A percentile compares a stretch with the other conserved stretches of the same genome.
Conservation (phyloP, 176 grass and related monocot species). For the Cenchrus fungigraminus region DNA sequence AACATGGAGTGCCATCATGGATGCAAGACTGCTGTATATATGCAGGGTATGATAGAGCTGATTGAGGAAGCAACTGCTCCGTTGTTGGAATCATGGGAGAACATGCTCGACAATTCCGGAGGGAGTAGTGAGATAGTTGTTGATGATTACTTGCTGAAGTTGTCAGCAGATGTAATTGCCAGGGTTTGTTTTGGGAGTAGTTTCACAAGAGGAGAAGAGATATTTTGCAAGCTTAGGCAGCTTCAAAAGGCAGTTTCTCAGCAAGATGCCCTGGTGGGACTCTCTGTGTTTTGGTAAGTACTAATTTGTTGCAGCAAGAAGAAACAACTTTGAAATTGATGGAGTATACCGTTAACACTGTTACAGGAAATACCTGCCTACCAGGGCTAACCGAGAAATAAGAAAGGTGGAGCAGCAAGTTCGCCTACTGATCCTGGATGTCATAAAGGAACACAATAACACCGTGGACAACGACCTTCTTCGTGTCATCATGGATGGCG, state of each 20-base stretch:
- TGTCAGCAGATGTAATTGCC: conserved; percentile 71
- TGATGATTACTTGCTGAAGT: conserved; percentile 56
- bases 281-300: conserved; percentile 57
- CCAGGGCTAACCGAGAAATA: conserved; percentile 15
- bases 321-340: conserved; percentile 32
- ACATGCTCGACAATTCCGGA: conserved; percentile 38
- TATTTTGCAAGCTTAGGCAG: conserved; percentile 61
- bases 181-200: conserved; percentile 78
- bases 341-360: not conserved
- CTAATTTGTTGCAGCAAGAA: conserved; percentile 29
- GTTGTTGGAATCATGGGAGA: conserved; percentile 63
- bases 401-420: no score
- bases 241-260: conserved; percentile 60
- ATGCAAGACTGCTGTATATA: not conserved
- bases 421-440: no score
- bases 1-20: conserved; percentile 18
- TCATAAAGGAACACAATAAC: no score
- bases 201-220: conserved; percentile 68
- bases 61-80: conserved; percentile 51
- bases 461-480: no score
- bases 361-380: conserved; percentile 56
- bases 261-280: conserved; percentile 32
- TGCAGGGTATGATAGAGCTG: conserved; percentile 66
- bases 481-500: no score
- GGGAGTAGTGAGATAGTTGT: conserved; percentile 67